Base-by-base conservation (phyloP, 768 basidiomycete genomes). In the Psilocybe cubensis region DNA sequence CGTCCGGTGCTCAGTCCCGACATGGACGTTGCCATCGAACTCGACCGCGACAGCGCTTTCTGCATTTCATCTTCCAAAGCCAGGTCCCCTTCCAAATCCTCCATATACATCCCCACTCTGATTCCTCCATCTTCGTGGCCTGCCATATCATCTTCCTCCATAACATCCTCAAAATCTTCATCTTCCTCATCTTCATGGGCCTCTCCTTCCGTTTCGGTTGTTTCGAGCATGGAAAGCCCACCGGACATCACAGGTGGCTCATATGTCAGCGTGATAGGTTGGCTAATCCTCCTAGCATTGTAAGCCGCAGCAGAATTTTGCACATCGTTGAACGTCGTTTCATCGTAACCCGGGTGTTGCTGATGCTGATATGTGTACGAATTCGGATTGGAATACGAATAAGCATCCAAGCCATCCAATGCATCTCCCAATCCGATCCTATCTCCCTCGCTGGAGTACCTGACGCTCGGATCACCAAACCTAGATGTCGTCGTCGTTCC, bases 61-160 rank as follows among this genome's bases (percentile, higher is more conserved):
- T 49, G 38, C 58, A 59, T 59, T 42, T 59, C 58, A n/a, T 40
- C 42, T 29, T 43, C 58, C 27, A 59, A 42, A 25, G 54, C 47
- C 41, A 59, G 14, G 21, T 54, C 40, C 2, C 44, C 29, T 29
- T 54, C 52, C 27, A 23, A 42, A 12, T 50, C 45, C 27, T 52
- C 29, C 41, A 33, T 31, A 14, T 29, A 9, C 29, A 29, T 43
- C 12, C 18, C 54, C 46, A 18, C 20, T 10, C 25, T 23, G 20
- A 21, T 44, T 20, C 42, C n/a, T n/a, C 18, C 42, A 44, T 44
- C 9, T 17, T 17, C 33, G 21, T 23, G 12, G 31, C 46, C n/a
- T 6, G n/a, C n/a, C n/a, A n/a, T n/a, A n/a, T n/a, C n/a, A 5
- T 57, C 60, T 2, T 38, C 23, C n/a, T 44, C 51, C 23, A 52